Conservation (phyloP, 495 filamentous ascomycete species). For the Xylaria acuta region DNA sequence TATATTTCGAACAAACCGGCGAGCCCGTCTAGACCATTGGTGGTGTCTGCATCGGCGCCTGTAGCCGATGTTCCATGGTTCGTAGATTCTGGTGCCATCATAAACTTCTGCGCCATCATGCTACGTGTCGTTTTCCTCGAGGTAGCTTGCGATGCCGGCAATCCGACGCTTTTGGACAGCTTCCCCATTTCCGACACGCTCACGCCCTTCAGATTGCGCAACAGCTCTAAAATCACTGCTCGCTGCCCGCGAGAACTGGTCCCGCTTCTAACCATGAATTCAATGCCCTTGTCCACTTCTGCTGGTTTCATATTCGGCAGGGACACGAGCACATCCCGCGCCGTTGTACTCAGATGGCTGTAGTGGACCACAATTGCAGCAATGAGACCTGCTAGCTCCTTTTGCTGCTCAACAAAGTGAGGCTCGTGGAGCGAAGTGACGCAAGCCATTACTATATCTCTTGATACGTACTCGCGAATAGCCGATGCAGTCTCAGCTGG, state of each 20-base stretch:
- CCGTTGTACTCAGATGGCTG: conserved; percentile 64
- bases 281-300: conserved; percentile 67
- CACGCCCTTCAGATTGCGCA: conserved; percentile 84
- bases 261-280: conserved; percentile 55
- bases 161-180: conserved; percentile 57
- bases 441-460: conserved; percentile 79
- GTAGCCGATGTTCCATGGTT: conserved; percentile 14
- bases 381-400: conserved; percentile 87
- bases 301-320: conserved; percentile 59
- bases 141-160: conserved; percentile 21
- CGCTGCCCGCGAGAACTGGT: conserved; percentile 74
- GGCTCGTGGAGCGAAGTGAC: conserved; percentile 90
- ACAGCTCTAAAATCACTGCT: conserved; percentile 81
- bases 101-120: conserved; percentile 65
- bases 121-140: conserved; percentile 48
- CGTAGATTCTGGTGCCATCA: conserved; percentile 44
- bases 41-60: conserved; percentile 26
- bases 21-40: conserved; percentile 39
- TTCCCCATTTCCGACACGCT: conserved; percentile 93
- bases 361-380: conserved; percentile 83
- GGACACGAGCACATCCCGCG: conserved; percentile 60
- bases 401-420: conserved; percentile 96
- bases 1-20: conserved; percentile 41
- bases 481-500: conserved; percentile 57
- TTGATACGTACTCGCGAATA: conserved; percentile 90